Conservation (phyloP, 2,329 filamentous ascomycete species). For the Sporothrix pallida region DNA sequence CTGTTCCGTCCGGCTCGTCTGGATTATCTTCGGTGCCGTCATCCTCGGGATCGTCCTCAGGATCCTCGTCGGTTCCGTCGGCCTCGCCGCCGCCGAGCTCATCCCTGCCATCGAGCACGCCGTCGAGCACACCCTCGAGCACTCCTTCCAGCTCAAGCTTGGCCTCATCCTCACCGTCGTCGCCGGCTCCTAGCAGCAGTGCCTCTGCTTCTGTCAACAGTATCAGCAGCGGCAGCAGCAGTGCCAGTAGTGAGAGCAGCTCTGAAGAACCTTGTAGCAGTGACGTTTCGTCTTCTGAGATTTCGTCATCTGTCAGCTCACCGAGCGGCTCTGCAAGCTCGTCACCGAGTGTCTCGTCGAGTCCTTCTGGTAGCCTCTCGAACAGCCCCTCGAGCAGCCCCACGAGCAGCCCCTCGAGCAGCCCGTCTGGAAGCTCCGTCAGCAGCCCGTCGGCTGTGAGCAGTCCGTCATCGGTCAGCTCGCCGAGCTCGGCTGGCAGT, state of each 20-base stretch:
- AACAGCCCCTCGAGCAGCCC: too few relatives aligned
- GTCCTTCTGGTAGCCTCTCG: too few relatives aligned
- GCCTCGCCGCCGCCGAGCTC: neutral
- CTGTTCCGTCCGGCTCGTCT: neutral
- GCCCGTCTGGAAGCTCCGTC: too few relatives aligned
- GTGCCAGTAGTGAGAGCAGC: too few relatives aligned
- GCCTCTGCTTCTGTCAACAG: too few relatives aligned
- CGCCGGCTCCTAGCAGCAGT: neutral
- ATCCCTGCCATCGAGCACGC: neutral
- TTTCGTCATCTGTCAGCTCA: neutral
- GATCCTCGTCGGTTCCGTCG: neutral
- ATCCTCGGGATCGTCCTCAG: neutral
- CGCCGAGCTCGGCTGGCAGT: neutral
- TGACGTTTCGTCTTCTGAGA: neutral
- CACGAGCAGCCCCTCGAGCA: too few relatives aligned
- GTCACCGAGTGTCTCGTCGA: too few relatives aligned
- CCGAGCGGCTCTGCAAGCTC: too few relatives aligned
- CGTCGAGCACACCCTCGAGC: neutral
- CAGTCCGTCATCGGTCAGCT: neutral
- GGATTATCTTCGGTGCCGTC: neutral
- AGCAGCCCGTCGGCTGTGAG: neutral
- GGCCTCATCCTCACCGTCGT: neutral
- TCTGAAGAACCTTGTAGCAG: constrained; percentile 5
- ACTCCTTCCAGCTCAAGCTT: neutral
- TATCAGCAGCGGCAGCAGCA: too few relatives aligned